Conservation (phyloP, 768 basidiomycete genomes). For the Piloderma croceum region DNA sequence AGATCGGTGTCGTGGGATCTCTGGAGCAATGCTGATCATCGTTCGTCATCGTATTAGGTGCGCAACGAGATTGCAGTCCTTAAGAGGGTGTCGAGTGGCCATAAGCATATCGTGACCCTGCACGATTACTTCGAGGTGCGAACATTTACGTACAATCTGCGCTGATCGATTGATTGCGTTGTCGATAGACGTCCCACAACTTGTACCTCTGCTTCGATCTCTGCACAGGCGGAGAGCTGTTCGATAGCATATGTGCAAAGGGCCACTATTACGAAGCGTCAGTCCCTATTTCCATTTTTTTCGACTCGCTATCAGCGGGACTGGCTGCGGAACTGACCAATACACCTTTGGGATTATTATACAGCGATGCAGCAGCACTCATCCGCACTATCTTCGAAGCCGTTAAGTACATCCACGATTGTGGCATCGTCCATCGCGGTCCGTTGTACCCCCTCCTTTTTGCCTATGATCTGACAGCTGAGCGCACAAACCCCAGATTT, state of each 20-base stretch:
- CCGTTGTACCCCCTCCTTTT: slow-evolving; percentile 13
- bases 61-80: slow-evolving; percentile 96
- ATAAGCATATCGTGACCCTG: slow-evolving; percentile 86
- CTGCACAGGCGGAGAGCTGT: slow-evolving; percentile 97
- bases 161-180: background rate
- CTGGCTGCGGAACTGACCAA: background rate
- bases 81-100: slow-evolving; percentile 87
- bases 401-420: slow-evolving; percentile 86
- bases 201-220: slow-evolving; percentile 94
- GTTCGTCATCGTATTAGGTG: slow-evolving; percentile 48
- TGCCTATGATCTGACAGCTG: background rate
- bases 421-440: slow-evolving; percentile 92
- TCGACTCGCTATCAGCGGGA: too few species aligned
- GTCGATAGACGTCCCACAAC: slow-evolving; percentile 75
- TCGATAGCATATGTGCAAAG: slow-evolving; percentile 96
- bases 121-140: slow-evolving; percentile 93
- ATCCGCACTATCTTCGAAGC: slow-evolving; percentile 82
- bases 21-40: background rate
- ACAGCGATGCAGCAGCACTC: slow-evolving; percentile 85
- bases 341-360: slow-evolving; percentile 1
- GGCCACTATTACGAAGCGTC: slow-evolving; percentile 95
- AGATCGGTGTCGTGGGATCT: background rate
- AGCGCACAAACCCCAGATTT: slow-evolving; percentile 50
- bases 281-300: slow-evolving; percentile 20
- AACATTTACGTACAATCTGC: slow-evolving; percentile 1